Evolutionary conservation across 2,329 filamentous ascomycete species (phyloP).

Genomic region (Chaetomium strumarium): DNA sequence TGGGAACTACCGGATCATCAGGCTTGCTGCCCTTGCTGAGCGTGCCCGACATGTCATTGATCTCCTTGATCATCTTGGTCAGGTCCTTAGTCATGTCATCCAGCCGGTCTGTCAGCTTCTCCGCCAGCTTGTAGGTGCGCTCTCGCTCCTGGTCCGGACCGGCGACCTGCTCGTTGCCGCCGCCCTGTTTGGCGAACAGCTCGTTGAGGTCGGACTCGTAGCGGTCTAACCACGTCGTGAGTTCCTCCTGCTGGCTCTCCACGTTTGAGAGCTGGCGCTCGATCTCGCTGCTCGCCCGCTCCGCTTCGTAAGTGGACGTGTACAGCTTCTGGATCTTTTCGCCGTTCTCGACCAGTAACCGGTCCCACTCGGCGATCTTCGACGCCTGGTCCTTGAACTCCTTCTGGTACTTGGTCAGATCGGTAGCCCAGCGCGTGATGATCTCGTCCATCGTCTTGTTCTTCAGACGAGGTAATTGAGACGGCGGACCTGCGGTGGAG

Average conservation of each 20-base stretch:
- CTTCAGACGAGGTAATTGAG: slow-evolving; percentile 83
- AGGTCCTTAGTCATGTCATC: slow-evolving; percentile 93
- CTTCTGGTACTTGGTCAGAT: slow-evolving; percentile 92
- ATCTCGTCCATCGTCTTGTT: slow-evolving; percentile 99
- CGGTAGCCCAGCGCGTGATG: slow-evolving; percentile 91
- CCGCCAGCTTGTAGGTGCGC: slow-evolving; percentile 90
- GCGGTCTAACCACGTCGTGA: slow-evolving; percentile 79
- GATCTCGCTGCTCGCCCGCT: slow-evolving; percentile 87
- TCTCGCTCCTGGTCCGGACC: slow-evolving; percentile 95
- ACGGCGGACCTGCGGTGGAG: slow-evolving; percentile 74
- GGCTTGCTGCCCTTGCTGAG: slow-evolving; percentile 85
- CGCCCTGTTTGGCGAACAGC: slow-evolving; percentile 73
- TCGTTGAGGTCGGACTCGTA: slow-evolving; percentile 91
- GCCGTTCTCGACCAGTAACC: slow-evolving; percentile 85
- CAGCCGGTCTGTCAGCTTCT: slow-evolving; percentile 83
- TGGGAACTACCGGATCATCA: slow-evolving; percentile 68
- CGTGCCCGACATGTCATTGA: slow-evolving; percentile 86
- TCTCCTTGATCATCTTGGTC: slow-evolving; percentile 95
- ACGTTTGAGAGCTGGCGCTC: slow-evolving; percentile 86
- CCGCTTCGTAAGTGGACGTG: slow-evolving; percentile 85
- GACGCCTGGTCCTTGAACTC: slow-evolving; percentile 89
- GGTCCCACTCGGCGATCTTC: slow-evolving; percentile 85
- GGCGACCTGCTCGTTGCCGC: slow-evolving; percentile 56
- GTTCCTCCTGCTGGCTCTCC: slow-evolving; percentile 87
- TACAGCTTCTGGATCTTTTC: slow-evolving; percentile 94